Base-by-base conservation (phyloP, 306 rosid genomes). In the Dryas drummondii region DNA sequence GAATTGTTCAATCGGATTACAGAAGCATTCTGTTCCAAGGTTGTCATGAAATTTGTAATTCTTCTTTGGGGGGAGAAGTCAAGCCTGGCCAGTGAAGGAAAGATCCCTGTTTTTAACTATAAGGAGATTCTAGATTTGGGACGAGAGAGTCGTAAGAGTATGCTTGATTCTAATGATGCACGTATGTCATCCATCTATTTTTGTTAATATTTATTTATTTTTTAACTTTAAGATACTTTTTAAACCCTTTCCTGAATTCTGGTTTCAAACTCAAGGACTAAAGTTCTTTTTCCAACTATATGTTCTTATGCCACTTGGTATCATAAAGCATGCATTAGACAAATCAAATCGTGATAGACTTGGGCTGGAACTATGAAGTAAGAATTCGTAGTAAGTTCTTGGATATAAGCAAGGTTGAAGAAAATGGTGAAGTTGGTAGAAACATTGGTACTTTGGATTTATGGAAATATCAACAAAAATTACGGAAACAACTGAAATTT, bases 61-160 rank as follows among this genome's bases (percentile, higher is more conserved):
- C 93, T 94, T 66, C 96, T 94, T 53, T 94, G 98, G 98, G 98
- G 98, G 73, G 91, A 94, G 70, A 94, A 91, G 76, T 87, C 96
- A 71, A 19, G 78, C 68, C 69, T 91, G 80, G 77, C 79, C 58
- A 53, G 64, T 65, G 79, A 85, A 42, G 86, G 80, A 72, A 83
- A 79, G 50, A 82, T 78, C 6, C 84, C 97, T 37, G 79, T 90
- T 63, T 91, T 79, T 76, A 85, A 70, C 78, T 91, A 86, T 86
- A 68, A 49, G 59, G 94, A 94, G 74, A 83, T 94, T 74, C 32
- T 91, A 61, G 84, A 73, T 37, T 78, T 86, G 80, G 98, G 98
- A 73, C 83, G 16, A 74, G 87, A 85, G 59, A 78, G 91, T 77
- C 92, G 97, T 63, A 82, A 66, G 78, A 76, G 80, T 65, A 78